These are phyloP conservation scores for Triticum dicoccoides DNA, from an alignment of 176 grass and related monocot genomes.

Conservation along the genomic window DNA sequence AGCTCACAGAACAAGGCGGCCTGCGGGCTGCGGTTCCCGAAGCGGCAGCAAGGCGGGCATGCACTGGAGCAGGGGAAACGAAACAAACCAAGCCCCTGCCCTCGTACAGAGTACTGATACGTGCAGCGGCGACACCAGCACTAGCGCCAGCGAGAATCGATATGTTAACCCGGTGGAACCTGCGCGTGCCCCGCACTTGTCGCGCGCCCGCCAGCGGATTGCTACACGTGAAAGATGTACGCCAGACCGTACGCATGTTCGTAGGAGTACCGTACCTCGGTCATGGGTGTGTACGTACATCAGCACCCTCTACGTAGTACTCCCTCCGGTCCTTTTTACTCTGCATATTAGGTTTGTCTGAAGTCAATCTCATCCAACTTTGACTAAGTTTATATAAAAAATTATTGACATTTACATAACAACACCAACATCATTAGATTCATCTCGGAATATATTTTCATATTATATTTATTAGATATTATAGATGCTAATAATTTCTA, in stretches of 20 bases:
- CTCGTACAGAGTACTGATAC: neutral
- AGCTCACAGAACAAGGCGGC: conserved; percentile 47
- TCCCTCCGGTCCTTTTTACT: no score
- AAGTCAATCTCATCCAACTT: no score
- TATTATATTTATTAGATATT: no score
- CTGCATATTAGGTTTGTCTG: no score
- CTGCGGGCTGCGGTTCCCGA: conserved; percentile 45
- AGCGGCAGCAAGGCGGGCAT: conserved; percentile 39
- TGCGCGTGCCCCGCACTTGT: conserved; percentile 30
- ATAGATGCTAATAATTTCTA: no score
- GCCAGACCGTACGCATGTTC: neutral
- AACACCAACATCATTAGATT: no score
- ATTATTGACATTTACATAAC: no score
- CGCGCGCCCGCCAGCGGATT: neutral
- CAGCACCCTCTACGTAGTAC: neutral
- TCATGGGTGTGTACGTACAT: neutral
- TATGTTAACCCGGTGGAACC: conserved; percentile 11
- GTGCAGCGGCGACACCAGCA: neutral
- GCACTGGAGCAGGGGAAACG: conserved; percentile 49
- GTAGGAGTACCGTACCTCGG: neutral
- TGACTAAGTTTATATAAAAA: no score
- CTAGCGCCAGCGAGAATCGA: neutral
- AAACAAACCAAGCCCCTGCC: conserved; percentile 18
- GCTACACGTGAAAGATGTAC: neutral
- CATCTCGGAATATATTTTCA: no score